Conservation (phyloP, 192 early-diverging fungal genomes). For the Chytriomyces sp. region DNA sequence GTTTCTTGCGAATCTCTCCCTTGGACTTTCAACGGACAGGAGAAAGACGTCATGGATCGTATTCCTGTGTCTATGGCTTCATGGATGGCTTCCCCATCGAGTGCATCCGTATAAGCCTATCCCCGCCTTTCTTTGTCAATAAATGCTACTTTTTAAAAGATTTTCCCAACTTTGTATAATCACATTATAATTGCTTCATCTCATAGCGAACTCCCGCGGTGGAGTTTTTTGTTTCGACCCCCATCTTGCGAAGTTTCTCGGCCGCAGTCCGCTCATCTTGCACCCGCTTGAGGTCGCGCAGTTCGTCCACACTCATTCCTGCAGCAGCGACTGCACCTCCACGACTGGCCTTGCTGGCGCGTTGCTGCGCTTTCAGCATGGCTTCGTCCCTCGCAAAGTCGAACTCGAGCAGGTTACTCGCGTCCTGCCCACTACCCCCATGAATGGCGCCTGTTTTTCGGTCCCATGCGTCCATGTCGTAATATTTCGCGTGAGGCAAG, state of each 20-base stretch:
- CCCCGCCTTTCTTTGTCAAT: too few species aligned
- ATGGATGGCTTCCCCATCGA: too few species aligned
- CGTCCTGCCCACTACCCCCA: background rate
- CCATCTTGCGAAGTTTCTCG: conserved; percentile 49
- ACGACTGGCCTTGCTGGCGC: conserved; percentile 21
- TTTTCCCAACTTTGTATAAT: background rate
- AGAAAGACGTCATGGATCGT: too few species aligned
- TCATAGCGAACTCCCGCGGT: conserved; percentile 52
- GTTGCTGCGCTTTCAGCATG: conserved; percentile 19
- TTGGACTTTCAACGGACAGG: too few species aligned
- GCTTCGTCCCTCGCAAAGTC: conserved; percentile 21
- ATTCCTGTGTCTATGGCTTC: too few species aligned
- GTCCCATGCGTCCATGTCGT: conserved; percentile 25
- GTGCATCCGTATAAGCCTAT: too few species aligned
- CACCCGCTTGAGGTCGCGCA: conserved; percentile 48
- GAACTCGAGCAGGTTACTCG: conserved; percentile 1
- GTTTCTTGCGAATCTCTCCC: too few species aligned
- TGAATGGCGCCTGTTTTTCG: background rate
- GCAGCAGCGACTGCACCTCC: conserved; percentile 17
- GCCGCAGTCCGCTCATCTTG: conserved; percentile 46
- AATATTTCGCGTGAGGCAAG: conserved; percentile 41
- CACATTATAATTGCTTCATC: background rate
- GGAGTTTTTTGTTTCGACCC: conserved; percentile 41
- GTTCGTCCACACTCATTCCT: conserved; percentile 40
- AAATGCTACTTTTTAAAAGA: too few species aligned